Conservation (phyloP, 1,284 basidiomycete species). For the Mycosarcoma maydis region DNA sequence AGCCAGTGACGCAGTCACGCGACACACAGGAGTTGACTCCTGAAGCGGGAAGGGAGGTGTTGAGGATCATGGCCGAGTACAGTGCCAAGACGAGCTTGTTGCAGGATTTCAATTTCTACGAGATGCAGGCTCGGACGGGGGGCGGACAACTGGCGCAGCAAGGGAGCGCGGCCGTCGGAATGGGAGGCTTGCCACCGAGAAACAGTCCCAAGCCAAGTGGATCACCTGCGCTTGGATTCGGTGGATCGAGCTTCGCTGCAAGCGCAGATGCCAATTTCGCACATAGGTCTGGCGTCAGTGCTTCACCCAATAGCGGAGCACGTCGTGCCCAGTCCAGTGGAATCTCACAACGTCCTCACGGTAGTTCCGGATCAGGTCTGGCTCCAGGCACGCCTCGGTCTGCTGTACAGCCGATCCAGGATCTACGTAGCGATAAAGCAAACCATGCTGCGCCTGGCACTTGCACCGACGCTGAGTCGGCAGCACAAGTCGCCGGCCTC, state of each 20-base stretch:
- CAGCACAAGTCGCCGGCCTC: slow-evolving; percentile 26
- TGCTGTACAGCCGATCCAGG: slow-evolving; percentile 3
- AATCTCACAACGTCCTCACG: slow-evolving; percentile 13
- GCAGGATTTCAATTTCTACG: slow-evolving; percentile 55
- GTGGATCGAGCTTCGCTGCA: slow-evolving; percentile 1
- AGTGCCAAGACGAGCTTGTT: slow-evolving; percentile 48
- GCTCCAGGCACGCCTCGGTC: slow-evolving; percentile 14
- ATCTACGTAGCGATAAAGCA: not conserved
- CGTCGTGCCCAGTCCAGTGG: slow-evolving; percentile 8
- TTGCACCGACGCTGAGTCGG: slow-evolving; percentile 1
- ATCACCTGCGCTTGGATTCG: slow-evolving; percentile 18
- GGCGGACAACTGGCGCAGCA: too few species aligned
- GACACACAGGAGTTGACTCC: slow-evolving; percentile 65
- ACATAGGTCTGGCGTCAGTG: not conserved
- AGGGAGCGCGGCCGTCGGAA: slow-evolving; percentile 20
- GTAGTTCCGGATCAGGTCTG: slow-evolving; percentile 15
- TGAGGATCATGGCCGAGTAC: slow-evolving; percentile 58
- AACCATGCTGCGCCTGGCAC: not conserved
- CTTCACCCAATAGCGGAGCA: slow-evolving; percentile 16
- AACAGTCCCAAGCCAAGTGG: slow-evolving; percentile 22
- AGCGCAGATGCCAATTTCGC: slow-evolving; percentile 3
- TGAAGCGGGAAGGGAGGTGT: slow-evolving; percentile 51
- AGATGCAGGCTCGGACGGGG: slow-evolving; percentile 38
- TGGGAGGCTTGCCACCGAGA: slow-evolving; percentile 14
- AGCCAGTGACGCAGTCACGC: slow-evolving; percentile 63